These are phyloP conservation scores for Sisymbrium irio DNA, from an alignment of 345 rosid genomes.

Conservation along the genomic window DNA sequence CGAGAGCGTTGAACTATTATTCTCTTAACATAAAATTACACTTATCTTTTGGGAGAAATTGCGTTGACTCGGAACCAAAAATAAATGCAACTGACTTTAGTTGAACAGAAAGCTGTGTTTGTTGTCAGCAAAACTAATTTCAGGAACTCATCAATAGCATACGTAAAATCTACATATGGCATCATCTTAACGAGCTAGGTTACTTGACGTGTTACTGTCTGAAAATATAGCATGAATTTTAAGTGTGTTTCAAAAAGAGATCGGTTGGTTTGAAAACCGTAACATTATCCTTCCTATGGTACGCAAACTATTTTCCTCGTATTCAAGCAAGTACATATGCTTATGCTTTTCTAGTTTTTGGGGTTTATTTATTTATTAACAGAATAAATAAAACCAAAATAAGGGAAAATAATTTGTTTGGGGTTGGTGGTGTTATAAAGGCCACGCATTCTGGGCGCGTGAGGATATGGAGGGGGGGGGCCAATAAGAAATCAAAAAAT, in stretches of 20 bases:
- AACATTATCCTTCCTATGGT: neutral
- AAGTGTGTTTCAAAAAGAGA: too few relatives aligned
- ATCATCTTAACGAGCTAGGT: too few relatives aligned
- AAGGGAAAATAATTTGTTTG: neutral
- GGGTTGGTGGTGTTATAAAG: neutral
- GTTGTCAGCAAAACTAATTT: too few relatives aligned
- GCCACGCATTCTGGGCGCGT: slow-evolving; percentile 21
- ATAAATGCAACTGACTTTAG: too few relatives aligned
- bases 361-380: neutral
- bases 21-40: neutral
- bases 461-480: neutral
- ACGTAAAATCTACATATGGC: too few relatives aligned
- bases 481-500: slow-evolving; percentile 13
- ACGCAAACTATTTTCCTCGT: neutral
- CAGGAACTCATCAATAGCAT: too few relatives aligned
- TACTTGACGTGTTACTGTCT: too few relatives aligned
- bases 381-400: neutral
- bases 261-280: neutral
- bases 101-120: too few relatives aligned
- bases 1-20: neutral
- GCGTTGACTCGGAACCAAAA: too few relatives aligned
- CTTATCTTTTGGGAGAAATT: too few relatives aligned
- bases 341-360: neutral
- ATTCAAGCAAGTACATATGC: neutral
- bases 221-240: too few relatives aligned